A percentile compares a stretch with the other conserved stretches of the same genome.
phyloP scores from a whole-genome alignment of 305 asterid genomes.

The Fraxinus floribunda region DNA sequence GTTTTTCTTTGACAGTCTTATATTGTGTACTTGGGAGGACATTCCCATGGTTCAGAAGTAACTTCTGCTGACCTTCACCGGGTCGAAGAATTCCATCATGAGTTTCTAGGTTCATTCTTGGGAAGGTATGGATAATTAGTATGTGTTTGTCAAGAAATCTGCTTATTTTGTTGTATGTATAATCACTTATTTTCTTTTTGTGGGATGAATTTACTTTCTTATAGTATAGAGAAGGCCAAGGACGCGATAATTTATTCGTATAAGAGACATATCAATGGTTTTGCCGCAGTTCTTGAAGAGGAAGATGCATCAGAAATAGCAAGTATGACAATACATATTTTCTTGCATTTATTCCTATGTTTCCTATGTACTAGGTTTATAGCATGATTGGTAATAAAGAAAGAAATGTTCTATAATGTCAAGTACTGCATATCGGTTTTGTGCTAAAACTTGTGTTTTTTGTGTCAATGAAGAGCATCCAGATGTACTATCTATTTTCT shows the following conservation, averaged over 20 bases:
- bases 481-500: constrained; percentile 17
- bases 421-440: background rate
- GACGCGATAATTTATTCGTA: constrained; percentile 14
- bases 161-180: background rate
- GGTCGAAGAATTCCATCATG: background rate
- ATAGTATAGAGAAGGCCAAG: constrained; percentile 10
- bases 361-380: background rate
- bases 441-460: background rate
- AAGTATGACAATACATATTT: background rate
- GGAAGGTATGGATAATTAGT: constrained; percentile 2
- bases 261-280: constrained; percentile 18
- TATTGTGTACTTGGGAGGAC: constrained; percentile 20
- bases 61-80: background rate
- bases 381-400: background rate
- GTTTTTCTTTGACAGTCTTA: background rate
- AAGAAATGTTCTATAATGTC: background rate
- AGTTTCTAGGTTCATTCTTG: constrained; percentile 16
- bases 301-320: constrained; percentile 5
- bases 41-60: background rate
- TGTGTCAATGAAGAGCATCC: constrained; percentile 15
- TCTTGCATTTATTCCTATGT: background rate
- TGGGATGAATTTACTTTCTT: background rate
- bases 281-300: constrained; percentile 19
- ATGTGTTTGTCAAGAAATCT: background rate
- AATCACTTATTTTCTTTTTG: background rate